phyloP scores from a whole-genome alignment of 2,329 filamentous ascomycete species.

The Beauveria sp. region DNA sequence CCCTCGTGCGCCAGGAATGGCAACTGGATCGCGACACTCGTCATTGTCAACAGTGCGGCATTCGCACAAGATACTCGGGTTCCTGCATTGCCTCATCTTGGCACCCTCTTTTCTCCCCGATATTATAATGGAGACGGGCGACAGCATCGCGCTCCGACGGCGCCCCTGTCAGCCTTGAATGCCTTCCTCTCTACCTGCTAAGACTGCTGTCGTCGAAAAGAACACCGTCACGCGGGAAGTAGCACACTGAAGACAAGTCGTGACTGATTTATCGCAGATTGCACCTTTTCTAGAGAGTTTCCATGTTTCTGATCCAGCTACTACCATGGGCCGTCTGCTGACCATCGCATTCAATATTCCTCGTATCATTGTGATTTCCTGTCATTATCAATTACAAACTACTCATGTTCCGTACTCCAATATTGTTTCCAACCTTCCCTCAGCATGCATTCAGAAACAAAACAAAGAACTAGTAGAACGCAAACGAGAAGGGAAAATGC shows the following conservation, averaged over 20 bases:
- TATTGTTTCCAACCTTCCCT: slow-evolving; percentile 1
- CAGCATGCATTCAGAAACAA: neutral
- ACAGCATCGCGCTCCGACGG: neutral
- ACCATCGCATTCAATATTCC: no score
- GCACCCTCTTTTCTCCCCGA: neutral
- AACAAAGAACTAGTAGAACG: neutral
- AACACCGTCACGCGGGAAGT: neutral
- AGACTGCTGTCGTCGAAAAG: no score
- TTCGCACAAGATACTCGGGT: neutral
- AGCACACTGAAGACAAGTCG: neutral
- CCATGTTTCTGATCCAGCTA: neutral
- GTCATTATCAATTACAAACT: slow-evolving; percentile 11
- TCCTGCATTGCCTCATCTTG: slow-evolving; percentile 7
- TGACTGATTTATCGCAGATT: neutral
- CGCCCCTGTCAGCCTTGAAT: no score
- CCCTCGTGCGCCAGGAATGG: neutral
- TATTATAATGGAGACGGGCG: neutral
- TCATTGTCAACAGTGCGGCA: neutral
- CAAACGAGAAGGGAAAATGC: neutral
- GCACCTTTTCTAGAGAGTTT: neutral
- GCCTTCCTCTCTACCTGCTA: neutral
- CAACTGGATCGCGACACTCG: neutral
- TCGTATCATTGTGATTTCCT: neutral
- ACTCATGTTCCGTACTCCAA: slow-evolving; percentile 5
- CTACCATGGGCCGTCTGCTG: neutral